Evolutionary conservation across 1,139 yeast genomes (phyloP).

Genomic region (Taiozyma onychis): DNA sequence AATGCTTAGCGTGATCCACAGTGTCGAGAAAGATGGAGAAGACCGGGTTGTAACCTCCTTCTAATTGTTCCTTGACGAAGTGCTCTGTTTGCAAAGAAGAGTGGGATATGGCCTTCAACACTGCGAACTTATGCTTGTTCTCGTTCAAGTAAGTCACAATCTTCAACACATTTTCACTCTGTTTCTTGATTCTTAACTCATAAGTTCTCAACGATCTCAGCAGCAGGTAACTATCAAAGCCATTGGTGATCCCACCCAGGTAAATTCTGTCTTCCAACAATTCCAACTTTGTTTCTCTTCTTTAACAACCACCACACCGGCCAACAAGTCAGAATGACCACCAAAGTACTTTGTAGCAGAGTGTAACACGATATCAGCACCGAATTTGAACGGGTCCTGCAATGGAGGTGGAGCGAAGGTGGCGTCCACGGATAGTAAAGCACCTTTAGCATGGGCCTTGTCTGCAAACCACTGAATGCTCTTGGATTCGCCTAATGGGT

Average conservation of each 20-base stretch:
- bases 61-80: constrained; percentile 59
- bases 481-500: constrained; percentile 71
- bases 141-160: constrained; percentile 55
- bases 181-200: constrained; percentile 62
- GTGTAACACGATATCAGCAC: constrained; percentile 81
- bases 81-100: constrained; percentile 75
- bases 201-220: constrained; percentile 77
- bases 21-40: constrained; percentile 55
- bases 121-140: constrained; percentile 42
- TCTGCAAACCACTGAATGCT: constrained; percentile 60
- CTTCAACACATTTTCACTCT: constrained; percentile 56
- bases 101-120: constrained; percentile 51
- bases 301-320: constrained; percentile 71
- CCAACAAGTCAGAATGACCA: constrained; percentile 88
- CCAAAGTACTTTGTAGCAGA: constrained; percentile 91
- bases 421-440: constrained; percentile 68
- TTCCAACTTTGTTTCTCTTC: constrained; percentile 38
- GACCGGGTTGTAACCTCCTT: constrained; percentile 66
- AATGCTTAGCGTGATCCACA: constrained; percentile 49
- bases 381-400: constrained; percentile 71
- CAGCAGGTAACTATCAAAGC: constrained; percentile 68
- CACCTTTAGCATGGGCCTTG: constrained; percentile 66
- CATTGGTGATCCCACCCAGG: constrained; percentile 75
- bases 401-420: constrained; percentile 94
- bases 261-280: constrained; percentile 57